A percentile compares a stretch with the other conserved stretches of the same genome.
Evolutionary conservation across 257 asterid genomes (phyloP).

Genomic region (Petunia axillaris): DNA sequence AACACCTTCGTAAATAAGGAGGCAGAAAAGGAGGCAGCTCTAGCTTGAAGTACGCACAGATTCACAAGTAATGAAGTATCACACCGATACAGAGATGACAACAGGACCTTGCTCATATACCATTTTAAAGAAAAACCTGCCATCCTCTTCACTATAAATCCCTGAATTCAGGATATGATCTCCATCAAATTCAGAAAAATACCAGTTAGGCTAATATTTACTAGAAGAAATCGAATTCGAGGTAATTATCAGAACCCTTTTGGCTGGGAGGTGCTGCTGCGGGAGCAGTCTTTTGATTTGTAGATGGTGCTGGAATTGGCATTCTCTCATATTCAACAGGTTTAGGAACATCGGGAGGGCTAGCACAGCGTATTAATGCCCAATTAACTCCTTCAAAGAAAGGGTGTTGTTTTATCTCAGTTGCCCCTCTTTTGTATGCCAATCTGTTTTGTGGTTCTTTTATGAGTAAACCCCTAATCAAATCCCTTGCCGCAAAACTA

Average conservation of each 20-base stretch:
- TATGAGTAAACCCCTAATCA: constrained; percentile 46
- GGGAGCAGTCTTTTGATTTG: constrained; percentile 33
- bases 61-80: background rate
- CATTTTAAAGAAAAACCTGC: background rate
- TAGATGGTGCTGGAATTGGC: constrained; percentile 32
- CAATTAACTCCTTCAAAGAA: constrained; percentile 54
- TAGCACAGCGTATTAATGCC: constrained; percentile 52
- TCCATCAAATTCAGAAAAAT: constrained; percentile 24
- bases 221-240: constrained; percentile 54
- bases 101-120: background rate
- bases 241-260: constrained; percentile 40
- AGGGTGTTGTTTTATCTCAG: constrained; percentile 54
- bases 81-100: background rate
- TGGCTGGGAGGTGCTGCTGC: constrained; percentile 29
- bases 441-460: constrained; percentile 52
- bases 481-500: constrained; percentile 50
- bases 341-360: constrained; percentile 51
- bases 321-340: constrained; percentile 39
- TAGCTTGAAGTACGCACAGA: constrained; percentile 1
- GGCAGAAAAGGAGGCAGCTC: constrained; percentile 16
- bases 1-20: background rate
- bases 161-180: constrained; percentile 16
- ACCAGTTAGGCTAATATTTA: constrained; percentile 14
- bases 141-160: constrained; percentile 29
- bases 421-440: constrained; percentile 52